A percentile compares a stretch with the other conserved stretches of the same genome.
These are phyloP conservation scores for Wickerhamiella azymoides DNA, from an alignment of 805 yeast genomes.

Conservation along the genomic window DNA sequence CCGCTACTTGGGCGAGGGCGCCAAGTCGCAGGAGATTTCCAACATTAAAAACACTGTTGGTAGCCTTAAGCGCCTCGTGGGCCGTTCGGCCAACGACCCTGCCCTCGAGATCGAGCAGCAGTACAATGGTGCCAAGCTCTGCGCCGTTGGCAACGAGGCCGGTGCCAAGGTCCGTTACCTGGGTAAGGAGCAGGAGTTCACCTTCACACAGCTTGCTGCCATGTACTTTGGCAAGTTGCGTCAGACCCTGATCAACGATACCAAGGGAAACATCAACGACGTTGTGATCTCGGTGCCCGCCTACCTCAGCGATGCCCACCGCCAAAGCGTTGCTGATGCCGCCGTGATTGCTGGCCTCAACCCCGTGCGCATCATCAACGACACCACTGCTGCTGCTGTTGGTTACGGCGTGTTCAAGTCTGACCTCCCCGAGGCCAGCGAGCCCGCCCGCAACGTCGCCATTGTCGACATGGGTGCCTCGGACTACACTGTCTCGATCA, in stretches of 20 bases:
- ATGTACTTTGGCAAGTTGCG: conserved; percentile 90
- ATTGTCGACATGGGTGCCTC: conserved; percentile 97
- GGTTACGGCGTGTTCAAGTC: conserved; percentile 96
- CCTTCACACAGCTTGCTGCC: conserved; percentile 83
- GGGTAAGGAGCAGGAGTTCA: conserved; percentile 65
- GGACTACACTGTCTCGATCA: conserved; percentile 77
- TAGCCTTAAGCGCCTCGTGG: conserved; percentile 84
- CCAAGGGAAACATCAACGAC: conserved; percentile 69
- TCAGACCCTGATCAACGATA: conserved; percentile 64
- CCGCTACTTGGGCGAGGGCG: conserved; percentile 90
- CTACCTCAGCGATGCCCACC: conserved; percentile 94
- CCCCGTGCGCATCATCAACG: conserved; percentile 97
- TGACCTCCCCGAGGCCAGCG: conserved; percentile 85
- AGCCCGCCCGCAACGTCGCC: conserved; percentile 62
- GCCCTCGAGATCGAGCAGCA: conserved; percentile 63
- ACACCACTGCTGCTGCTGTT: conserved; percentile 96
- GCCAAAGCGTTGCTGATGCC: conserved; percentile 92
- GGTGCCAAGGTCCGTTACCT: conserved; percentile 77
- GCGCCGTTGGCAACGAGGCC: conserved; percentile 55
- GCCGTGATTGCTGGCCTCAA: conserved; percentile 91
- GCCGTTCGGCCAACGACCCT: conserved; percentile 59
- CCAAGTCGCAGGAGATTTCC: conserved; percentile 91
- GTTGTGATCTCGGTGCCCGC: conserved; percentile 91
- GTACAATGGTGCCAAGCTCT: conserved; percentile 60
- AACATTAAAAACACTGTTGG: conserved; percentile 94